Percentiles rank a stretch among this genome's conserved stretches.
Conservation (phyloP, 1,284 basidiomycete species). For the Meira miltonrushii region DNA sequence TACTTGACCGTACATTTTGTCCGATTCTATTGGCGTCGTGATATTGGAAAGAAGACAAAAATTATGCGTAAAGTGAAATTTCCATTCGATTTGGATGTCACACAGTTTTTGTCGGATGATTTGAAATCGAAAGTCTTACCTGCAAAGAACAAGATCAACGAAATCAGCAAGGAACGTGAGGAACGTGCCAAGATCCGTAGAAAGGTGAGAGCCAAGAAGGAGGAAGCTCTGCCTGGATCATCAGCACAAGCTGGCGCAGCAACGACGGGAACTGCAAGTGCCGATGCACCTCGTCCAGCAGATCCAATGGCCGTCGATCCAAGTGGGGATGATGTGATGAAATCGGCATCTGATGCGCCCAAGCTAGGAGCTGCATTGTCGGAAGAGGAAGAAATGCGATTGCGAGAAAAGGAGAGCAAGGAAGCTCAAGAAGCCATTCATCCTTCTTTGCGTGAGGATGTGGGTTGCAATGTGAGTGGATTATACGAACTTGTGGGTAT, state of each 20-base stretch:
- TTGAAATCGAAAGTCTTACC: conserved; percentile 68
- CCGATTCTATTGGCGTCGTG: conserved; percentile 88
- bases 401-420: conserved; percentile 31
- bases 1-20: conserved; percentile 86
- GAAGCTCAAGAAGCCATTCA: conserved; percentile 58
- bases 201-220: conserved; percentile 61
- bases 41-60: conserved; percentile 62
- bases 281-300: conserved; percentile 60
- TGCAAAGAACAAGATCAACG: conserved; percentile 66
- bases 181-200: conserved; percentile 79
- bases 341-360: conserved; percentile 21
- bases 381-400: conserved; percentile 64
- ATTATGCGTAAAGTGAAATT: conserved; percentile 85
- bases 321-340: not conserved
- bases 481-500: conserved; percentile 86
- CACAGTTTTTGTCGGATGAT: conserved; percentile 76
- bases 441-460: conserved; percentile 63
- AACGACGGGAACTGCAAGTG: conserved; percentile 33
- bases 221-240: conserved; percentile 40
- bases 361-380: conserved; percentile 54
- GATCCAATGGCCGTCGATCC: conserved; percentile 14
- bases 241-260: conserved; percentile 6
- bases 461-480: conserved; percentile 68
- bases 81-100: conserved; percentile 74
- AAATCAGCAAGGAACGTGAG: conserved; percentile 73